Evolutionary conservation across 371 early-diverging fungal species (phyloP).

Genomic region (Rhizomucor pusillus): DNA sequence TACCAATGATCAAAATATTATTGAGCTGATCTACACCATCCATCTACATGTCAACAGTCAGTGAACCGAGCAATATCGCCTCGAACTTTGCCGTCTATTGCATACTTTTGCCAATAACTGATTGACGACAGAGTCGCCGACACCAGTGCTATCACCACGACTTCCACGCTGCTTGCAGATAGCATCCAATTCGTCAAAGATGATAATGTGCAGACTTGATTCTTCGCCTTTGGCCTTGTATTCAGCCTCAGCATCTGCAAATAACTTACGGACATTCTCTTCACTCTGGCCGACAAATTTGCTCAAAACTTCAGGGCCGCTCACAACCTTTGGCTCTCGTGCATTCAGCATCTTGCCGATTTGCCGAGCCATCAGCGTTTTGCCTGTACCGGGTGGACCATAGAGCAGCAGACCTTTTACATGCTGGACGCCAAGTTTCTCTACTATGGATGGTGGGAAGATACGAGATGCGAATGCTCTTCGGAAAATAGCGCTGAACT

Average conservation of each 20-base stretch:
- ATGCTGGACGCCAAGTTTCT: slow-evolving; percentile 97
- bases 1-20: slow-evolving; percentile 96
- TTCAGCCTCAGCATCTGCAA: slow-evolving; percentile 96
- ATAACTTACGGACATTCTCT: slow-evolving; percentile 98
- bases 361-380: slow-evolving; percentile 99
- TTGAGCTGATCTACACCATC: slow-evolving; percentile 98
- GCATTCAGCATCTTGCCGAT: slow-evolving; percentile 99
- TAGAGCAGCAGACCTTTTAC: slow-evolving; percentile 83
- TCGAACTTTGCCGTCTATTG: background rate
- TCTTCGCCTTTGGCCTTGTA: slow-evolving; percentile 96
- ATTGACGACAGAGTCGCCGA: slow-evolving; percentile 99
- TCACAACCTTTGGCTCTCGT: slow-evolving; percentile 96
- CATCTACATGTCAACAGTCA: slow-evolving; percentile 59
- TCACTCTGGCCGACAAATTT: slow-evolving; percentile 99
- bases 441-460: slow-evolving; percentile 95
- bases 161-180: slow-evolving; percentile 99
- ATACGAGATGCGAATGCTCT: slow-evolving; percentile 99
- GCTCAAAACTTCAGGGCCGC: slow-evolving; percentile 98
- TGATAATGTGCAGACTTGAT: slow-evolving; percentile 96
- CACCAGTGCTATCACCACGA: slow-evolving; percentile 92
- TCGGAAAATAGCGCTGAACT: slow-evolving; percentile 97
- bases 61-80: background rate
- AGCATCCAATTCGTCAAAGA: slow-evolving; percentile 99
- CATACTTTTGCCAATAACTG: slow-evolving; percentile 95
- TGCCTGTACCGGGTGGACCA: slow-evolving; percentile 99